A percentile compares a stretch with the other conserved stretches of the same genome.
These are phyloP conservation scores for Suhomyces sp. DNA, from an alignment of 805 yeast genomes.

Conservation along the genomic window DNA sequence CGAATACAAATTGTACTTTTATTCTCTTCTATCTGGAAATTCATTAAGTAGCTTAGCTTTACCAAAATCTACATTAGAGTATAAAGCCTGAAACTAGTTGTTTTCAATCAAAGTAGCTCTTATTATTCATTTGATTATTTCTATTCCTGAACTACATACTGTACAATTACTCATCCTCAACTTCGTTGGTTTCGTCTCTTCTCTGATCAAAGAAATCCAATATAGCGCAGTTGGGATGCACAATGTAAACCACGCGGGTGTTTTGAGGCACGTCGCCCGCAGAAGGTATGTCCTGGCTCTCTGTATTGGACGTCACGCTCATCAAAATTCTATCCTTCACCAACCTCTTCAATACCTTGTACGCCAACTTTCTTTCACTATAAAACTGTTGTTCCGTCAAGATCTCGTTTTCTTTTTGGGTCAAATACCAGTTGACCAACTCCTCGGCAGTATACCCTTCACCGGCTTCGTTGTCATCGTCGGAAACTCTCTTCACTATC, in stretches of 20 bases:
- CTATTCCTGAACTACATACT: neutral
- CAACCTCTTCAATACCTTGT: slow-evolving; percentile 77
- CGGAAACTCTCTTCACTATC: slow-evolving; percentile 62
- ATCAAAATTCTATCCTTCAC: slow-evolving; percentile 82
- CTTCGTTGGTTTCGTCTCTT: slow-evolving; percentile 1
- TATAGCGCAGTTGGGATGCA: slow-evolving; percentile 82
- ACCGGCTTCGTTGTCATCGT: slow-evolving; percentile 47
- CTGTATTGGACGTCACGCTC: slow-evolving; percentile 40
- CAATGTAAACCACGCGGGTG: slow-evolving; percentile 36
- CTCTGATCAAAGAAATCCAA: slow-evolving; percentile 58
- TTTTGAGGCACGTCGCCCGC: slow-evolving; percentile 18
- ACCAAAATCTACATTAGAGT: no score
- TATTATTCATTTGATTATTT: no score
- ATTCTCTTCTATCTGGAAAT: no score
- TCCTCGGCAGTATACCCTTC: slow-evolving; percentile 67
- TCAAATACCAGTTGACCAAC: slow-evolving; percentile 77
- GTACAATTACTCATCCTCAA: neutral
- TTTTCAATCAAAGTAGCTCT: no score
- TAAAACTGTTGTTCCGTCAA: slow-evolving; percentile 67
- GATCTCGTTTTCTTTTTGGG: slow-evolving; percentile 67
- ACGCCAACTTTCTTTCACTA: slow-evolving; percentile 66
- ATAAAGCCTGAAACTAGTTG: no score
- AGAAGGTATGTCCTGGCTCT: slow-evolving; percentile 24
- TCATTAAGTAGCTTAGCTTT: no score
- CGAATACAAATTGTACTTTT: no score